These are phyloP conservation scores for Candida parachauliodes DNA, from an alignment of 805 yeast genomes.

Conservation along the genomic window DNA sequence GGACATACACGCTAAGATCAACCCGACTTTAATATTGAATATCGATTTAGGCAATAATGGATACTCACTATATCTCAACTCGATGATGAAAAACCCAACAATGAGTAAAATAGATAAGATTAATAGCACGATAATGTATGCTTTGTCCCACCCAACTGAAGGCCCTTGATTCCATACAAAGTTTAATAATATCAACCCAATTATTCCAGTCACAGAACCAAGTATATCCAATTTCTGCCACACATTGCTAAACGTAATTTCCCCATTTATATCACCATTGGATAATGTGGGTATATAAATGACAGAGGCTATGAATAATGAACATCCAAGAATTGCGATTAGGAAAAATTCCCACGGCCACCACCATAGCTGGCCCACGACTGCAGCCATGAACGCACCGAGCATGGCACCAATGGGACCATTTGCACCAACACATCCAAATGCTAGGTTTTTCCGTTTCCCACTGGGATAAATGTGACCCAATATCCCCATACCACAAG, in stretches of 20 bases:
- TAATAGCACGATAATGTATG: conserved; percentile 56
- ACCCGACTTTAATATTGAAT: conserved; percentile 41
- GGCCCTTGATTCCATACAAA: conserved; percentile 79
- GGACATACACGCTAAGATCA: conserved; percentile 49
- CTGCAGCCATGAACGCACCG: conserved; percentile 51
- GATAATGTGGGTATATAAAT: conserved; percentile 33
- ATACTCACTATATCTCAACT: conserved; percentile 37
- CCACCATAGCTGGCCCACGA: conserved; percentile 42
- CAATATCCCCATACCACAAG: conserved; percentile 58
- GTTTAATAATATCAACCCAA: conserved; percentile 59
- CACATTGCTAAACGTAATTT: conserved; percentile 10
- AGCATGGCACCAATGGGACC: conserved; percentile 62
- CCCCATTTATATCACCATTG: conserved; percentile 8
- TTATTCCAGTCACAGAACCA: conserved; percentile 48
- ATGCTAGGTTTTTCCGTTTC: conserved; percentile 48
- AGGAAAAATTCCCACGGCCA: conserved; percentile 65
- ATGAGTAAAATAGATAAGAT: conserved; percentile 46
- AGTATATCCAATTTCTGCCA: conserved; percentile 17
- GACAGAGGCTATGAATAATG: conserved; percentile 27
- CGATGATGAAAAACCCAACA: conserved; percentile 45
- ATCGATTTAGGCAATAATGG: conserved; percentile 56
- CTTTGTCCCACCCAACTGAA: conserved; percentile 58
- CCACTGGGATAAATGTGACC: conserved; percentile 43
- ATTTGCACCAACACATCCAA: conserved; percentile 55
- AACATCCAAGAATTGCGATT: conserved; percentile 36